phyloP scores from a whole-genome alignment of 164 flowering plant species.

The Nymphaea colorata region DNA sequence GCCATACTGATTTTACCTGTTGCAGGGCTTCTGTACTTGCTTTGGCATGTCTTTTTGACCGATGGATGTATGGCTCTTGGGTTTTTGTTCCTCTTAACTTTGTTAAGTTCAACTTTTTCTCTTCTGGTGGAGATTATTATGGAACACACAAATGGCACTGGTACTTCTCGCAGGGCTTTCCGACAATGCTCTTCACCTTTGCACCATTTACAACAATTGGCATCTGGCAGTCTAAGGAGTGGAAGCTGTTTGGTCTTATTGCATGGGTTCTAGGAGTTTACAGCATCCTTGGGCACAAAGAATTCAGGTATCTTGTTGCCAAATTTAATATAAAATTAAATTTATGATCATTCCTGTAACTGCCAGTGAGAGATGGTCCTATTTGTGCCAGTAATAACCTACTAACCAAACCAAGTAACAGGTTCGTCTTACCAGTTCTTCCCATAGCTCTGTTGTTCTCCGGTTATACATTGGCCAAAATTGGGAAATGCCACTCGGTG shows the following conservation, averaged over 20 bases:
- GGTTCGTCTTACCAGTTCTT: conserved; percentile 93
- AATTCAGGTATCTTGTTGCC: conserved; percentile 54
- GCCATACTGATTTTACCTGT: not conserved
- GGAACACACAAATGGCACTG: conserved; percentile 96
- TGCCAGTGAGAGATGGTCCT: too few relatives aligned
- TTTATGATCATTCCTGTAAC: not conserved
- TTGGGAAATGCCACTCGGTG: conserved; percentile 13
- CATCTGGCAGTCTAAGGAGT: conserved; percentile 38
- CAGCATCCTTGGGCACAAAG: conserved; percentile 87
- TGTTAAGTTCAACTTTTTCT: conserved; percentile 79
- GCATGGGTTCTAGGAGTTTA: conserved; percentile 71
- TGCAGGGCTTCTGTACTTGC: conserved; percentile 59
- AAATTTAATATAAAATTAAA: not conserved
- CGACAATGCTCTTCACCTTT: conserved; percentile 72
- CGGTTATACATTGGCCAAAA: conserved; percentile 52
- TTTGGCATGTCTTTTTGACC: conserved; percentile 51
- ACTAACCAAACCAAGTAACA: conserved; percentile 12
- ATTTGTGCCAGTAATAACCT: too few relatives aligned
- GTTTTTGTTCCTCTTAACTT: conserved; percentile 81
- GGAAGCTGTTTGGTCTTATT: conserved; percentile 73
- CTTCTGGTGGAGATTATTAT: conserved; percentile 91
- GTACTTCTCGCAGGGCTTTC: conserved; percentile 85
- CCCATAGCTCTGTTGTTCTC: conserved; percentile 82
- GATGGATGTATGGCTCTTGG: conserved; percentile 75
- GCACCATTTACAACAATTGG: conserved; percentile 60